Conservation (phyloP, 805 yeast genomes). For the Pichia rugopelliculosa region DNA sequence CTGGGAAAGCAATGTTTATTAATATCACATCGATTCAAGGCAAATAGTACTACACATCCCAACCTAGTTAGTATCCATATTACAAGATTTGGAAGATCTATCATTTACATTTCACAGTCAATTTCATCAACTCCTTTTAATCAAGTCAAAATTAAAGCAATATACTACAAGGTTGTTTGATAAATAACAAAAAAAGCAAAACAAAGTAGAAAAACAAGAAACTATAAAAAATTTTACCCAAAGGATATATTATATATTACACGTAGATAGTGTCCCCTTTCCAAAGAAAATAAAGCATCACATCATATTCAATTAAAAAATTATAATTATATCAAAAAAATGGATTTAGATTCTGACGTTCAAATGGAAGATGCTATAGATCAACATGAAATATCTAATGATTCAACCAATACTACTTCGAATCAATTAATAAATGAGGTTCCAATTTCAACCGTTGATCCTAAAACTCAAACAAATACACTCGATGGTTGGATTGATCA, state of each 20-base stretch:
- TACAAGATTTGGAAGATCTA: background rate
- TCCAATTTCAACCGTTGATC: slow-evolving; percentile 23
- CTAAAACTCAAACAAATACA: slow-evolving; percentile 42
- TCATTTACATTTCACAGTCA: background rate
- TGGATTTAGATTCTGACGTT: slow-evolving; percentile 76
- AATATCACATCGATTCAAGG: background rate
- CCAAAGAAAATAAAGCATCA: too few relatives aligned
- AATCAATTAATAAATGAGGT: slow-evolving; percentile 8
- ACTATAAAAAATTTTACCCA: too few relatives aligned
- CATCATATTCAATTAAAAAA: background rate
- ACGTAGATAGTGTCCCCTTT: background rate
- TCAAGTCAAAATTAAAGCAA: background rate
- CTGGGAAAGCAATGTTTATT: background rate
- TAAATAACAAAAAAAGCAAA: too few relatives aligned
- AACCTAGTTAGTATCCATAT: background rate
- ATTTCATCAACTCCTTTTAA: background rate
- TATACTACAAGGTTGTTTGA: background rate
- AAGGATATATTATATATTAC: too few relatives aligned
- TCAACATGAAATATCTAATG: slow-evolving; percentile 13
- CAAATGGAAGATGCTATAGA: slow-evolving; percentile 76
- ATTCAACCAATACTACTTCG: slow-evolving; percentile 4
- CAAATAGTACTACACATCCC: background rate
- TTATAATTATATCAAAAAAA: slow-evolving; percentile 18
- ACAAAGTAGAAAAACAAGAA: background rate
- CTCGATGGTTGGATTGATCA: slow-evolving; percentile 85